A percentile compares a stretch with the other conserved stretches of the same genome.
phyloP scores from a whole-genome alignment of 768 basidiomycete species.

The Trametes meyenii region DNA sequence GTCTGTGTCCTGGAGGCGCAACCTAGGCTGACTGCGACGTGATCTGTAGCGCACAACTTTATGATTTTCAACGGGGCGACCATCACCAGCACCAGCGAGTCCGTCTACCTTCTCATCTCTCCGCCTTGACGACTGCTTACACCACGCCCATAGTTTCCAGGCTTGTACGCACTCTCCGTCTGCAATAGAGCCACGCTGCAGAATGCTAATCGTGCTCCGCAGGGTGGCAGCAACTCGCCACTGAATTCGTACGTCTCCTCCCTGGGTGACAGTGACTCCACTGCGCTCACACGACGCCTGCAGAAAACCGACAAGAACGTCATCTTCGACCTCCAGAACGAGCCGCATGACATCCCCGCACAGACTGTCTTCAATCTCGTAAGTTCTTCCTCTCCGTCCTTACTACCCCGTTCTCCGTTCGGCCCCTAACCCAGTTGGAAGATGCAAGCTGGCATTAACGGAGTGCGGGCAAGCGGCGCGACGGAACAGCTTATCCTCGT shows the following conservation, averaged over 20 bases:
- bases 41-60: conserved; percentile 55
- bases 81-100: conserved; percentile 53
- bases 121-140: background rate
- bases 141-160: conserved; percentile 43
- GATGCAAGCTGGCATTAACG: conserved; percentile 70
- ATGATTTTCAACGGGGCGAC: conserved; percentile 58
- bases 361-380: conserved; percentile 53
- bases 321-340: conserved; percentile 70
- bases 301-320: conserved; percentile 47
- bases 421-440: no score
- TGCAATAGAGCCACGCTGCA: background rate
- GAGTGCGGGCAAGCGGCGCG: conserved; percentile 64
- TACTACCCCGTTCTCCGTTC: no score
- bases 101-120: conserved; percentile 27
- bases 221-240: conserved; percentile 64
- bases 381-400: conserved; percentile 19
- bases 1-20: no score
- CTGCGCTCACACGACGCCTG: background rate
- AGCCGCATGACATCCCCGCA: conserved; percentile 63
- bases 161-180: conserved; percentile 41
- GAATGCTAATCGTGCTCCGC: conserved; percentile 5
- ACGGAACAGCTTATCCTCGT: conserved; percentile 45
- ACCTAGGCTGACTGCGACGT: conserved; percentile 11
- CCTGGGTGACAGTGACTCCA: background rate
- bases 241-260: conserved; percentile 47